phyloP scores from a whole-genome alignment of 1,139 yeast genomes.

The Candida dubliniensis region DNA sequence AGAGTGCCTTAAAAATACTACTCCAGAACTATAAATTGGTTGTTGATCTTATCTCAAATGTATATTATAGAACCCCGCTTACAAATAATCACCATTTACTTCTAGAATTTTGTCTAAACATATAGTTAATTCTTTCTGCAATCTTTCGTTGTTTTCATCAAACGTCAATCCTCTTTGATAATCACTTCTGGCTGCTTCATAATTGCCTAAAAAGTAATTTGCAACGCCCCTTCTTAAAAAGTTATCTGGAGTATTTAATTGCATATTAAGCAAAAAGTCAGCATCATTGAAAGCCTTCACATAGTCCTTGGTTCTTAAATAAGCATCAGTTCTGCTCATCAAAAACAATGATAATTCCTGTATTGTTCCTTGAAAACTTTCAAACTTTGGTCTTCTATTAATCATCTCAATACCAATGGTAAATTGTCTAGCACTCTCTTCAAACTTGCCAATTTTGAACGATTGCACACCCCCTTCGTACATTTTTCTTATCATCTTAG shows the following conservation, averaged over 20 bases:
- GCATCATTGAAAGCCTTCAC: conserved; percentile 81
- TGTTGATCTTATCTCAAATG: too few species aligned
- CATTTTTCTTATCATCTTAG: conserved; percentile 69
- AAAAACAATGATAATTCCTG: conserved; percentile 75
- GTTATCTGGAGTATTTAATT: conserved; percentile 74
- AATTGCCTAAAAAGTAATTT: conserved; percentile 65
- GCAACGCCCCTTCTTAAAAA: conserved; percentile 82
- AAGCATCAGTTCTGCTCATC: conserved; percentile 82
- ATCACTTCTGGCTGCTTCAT: conserved; percentile 70
- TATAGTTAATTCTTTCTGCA: conserved; percentile 42
- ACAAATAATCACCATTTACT: conserved; percentile 51
- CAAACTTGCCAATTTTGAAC: conserved; percentile 59
- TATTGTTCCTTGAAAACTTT: conserved; percentile 74
- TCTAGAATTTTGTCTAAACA: conserved; percentile 49
- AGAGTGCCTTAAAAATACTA: too few species aligned
- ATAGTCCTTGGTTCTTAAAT: conserved; percentile 62
- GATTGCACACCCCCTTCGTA: conserved; percentile 71
- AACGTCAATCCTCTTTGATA: conserved; percentile 76
- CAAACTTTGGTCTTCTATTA: conserved; percentile 79
- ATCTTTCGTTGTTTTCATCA: conserved; percentile 51
- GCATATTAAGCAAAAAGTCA: conserved; percentile 63
- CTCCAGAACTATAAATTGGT: too few species aligned
- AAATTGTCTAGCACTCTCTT: conserved; percentile 74
- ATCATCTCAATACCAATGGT: conserved; percentile 82
- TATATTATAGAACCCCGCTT: conserved; percentile 9